Evolutionary conservation across 495 filamentous ascomycete species (phyloP).

Genomic region (Lophiotrema nucula): DNA sequence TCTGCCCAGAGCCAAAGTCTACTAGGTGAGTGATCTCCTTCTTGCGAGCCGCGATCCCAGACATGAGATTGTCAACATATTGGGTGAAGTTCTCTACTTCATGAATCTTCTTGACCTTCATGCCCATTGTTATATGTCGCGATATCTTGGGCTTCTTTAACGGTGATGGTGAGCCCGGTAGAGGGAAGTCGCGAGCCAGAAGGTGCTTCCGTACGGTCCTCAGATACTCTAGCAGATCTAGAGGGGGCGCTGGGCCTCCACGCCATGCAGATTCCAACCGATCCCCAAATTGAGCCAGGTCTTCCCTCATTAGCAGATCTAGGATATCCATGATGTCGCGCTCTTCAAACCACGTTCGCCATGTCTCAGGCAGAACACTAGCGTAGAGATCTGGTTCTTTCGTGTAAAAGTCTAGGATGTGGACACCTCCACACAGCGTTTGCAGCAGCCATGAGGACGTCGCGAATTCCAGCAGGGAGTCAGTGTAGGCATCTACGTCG

Average conservation of each 20-base stretch:
- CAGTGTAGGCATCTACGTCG: conserved; percentile 68
- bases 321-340: conserved; percentile 71
- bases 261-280: conserved; percentile 45
- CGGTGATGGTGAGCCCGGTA: neutral
- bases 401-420: conserved; percentile 96
- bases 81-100: conserved; percentile 70
- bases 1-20: conserved; percentile 95
- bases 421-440: conserved; percentile 85
- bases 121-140: conserved; percentile 74
- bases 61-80: conserved; percentile 58
- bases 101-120: conserved; percentile 95
- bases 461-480: conserved; percentile 72
- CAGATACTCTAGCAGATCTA: conserved; percentile 70
- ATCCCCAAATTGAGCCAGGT: conserved; percentile 49
- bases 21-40: conserved; percentile 77
- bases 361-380: conserved; percentile 69
- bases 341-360: conserved; percentile 72
- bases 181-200: conserved; percentile 59
- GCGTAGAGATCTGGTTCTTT: conserved; percentile 75
- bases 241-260: conserved; percentile 59
- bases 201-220: conserved; percentile 67
- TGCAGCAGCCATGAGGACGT: conserved; percentile 76
- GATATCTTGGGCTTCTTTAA: conserved; percentile 49
- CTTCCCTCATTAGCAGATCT: conserved; percentile 73
- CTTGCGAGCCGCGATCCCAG: conserved; percentile 46